Base-by-base conservation (phyloP, 2,329 filamentous ascomycete species). In the Cladosporium oxysporum region DNA sequence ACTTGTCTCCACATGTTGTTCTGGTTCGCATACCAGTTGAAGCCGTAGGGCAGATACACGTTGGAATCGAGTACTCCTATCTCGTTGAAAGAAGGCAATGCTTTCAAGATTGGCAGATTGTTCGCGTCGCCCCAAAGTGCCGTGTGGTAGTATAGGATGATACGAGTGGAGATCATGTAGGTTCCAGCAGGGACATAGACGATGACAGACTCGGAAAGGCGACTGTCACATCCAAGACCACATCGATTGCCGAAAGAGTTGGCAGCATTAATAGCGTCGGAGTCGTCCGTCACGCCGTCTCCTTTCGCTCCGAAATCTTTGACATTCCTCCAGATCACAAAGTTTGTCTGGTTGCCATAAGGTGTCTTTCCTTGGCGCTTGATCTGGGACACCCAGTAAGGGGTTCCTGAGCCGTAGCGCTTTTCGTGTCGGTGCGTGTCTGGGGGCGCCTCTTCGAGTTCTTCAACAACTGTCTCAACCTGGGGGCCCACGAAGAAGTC, bases 101-200 rank as follows among this genome's bases (percentile, higher is more conserved):
- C 76, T 62, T 70, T 71, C 53, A 75, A 71, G 26, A 95, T 91
- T 71, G 94, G 93, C 16, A 89, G 79, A 69, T 85, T 83, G 72
- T 86, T 75, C 58, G 90, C 88, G 81, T 98, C 93, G 66, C 94
- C 94, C 41, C 97, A 84, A 68, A 98, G 87, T 77, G 97, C 93
- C 11, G 94, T 96, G 82, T 97, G 97, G 84, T 98, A 98, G 79
- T 90, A 90, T 77, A 93, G 90, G 61, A 93, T 81, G 70, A 98
- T 87, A 28, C 93, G 91, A 72, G 83, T 84, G 75, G 88, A 92
- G 71, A 97, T 88, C 31, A 91, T 74, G 75, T 97, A 97, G 64
- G 88, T 96, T 69, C 94, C 94, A 11, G 91, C 84, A 44, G 93
- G 94, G 82, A 97, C 96, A 83, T 96, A 98, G 58, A 98, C 88